Conservation (phyloP, 352 stramenopile genomes). For the Globisporangium emineosum region DNA sequence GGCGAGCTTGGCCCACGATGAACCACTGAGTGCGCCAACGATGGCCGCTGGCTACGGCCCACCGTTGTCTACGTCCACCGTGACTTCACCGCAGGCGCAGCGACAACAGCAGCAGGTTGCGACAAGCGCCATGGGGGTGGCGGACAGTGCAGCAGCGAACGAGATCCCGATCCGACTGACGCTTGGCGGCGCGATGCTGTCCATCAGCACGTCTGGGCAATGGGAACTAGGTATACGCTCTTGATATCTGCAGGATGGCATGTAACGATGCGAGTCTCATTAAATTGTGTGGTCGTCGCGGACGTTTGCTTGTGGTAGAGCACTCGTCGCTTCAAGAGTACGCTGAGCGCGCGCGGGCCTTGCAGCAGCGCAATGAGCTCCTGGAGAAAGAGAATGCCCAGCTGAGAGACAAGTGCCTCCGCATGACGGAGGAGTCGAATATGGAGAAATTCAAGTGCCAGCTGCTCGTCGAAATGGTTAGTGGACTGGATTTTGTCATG, state of each 20-base stretch:
- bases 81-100: neutral
- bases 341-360: slow-evolving; percentile 24
- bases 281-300: neutral
- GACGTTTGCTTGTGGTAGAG: slow-evolving; percentile 27
- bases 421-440: slow-evolving; percentile 76
- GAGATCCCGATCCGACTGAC: slow-evolving; percentile 68
- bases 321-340: slow-evolving; percentile 50
- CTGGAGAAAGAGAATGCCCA: slow-evolving; percentile 64
- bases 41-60: neutral
- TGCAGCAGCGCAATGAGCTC: slow-evolving; percentile 41
- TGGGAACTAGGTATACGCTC: slow-evolving; percentile 65
- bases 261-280: neutral
- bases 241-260: neutral
- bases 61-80: neutral
- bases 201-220: slow-evolving; percentile 34
- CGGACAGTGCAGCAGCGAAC: slow-evolving; percentile 9
- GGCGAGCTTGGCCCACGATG: neutral
- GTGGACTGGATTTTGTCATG: neutral
- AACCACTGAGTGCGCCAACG: neutral
- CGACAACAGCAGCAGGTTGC: slow-evolving; percentile 4
- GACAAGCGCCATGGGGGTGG: neutral
- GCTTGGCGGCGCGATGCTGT: slow-evolving; percentile 50
- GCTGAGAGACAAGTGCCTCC: slow-evolving; percentile 51
- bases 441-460: slow-evolving; percentile 90
- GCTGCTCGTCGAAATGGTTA: slow-evolving; percentile 83